A percentile compares a stretch with the other conserved stretches of the same genome.
Evolutionary conservation across 371 early-diverging fungal genomes (phyloP).

Genomic region (Vittaforma corneae): DNA sequence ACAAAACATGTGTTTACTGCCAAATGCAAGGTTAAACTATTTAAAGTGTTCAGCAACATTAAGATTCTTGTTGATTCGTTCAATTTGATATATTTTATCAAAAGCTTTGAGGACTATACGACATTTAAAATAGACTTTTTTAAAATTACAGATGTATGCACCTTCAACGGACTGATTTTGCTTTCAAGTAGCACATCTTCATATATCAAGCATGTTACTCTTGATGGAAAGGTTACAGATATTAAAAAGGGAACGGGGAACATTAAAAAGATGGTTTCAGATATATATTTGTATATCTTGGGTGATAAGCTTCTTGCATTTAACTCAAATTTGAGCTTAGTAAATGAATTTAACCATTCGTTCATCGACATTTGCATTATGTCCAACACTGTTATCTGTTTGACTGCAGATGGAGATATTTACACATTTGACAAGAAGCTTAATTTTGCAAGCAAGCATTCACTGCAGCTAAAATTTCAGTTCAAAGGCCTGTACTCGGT

Average conservation of each 20-base stretch:
- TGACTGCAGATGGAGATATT: slow-evolving; percentile 22
- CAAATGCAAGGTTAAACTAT: slow-evolving; percentile 35
- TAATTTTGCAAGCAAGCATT: slow-evolving; percentile 4
- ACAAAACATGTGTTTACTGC: slow-evolving; percentile 27
- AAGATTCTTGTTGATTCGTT: slow-evolving; percentile 41
- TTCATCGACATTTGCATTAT: slow-evolving; percentile 17
- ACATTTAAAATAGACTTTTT: slow-evolving; percentile 37
- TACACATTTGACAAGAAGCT: slow-evolving; percentile 16
- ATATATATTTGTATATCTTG: slow-evolving; percentile 16
- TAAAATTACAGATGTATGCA: slow-evolving; percentile 22
- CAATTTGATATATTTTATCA: slow-evolving; percentile 42
- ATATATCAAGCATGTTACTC: slow-evolving; percentile 19
- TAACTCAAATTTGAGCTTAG: slow-evolving; percentile 5
- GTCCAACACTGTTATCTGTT: neutral
- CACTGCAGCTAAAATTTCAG: slow-evolving; percentile 17
- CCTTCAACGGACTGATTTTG: slow-evolving; percentile 13
- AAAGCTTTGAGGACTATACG: slow-evolving; percentile 20
- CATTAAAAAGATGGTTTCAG: slow-evolving; percentile 19
- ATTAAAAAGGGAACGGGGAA: slow-evolving; percentile 24
- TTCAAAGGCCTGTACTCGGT: slow-evolving; percentile 20
- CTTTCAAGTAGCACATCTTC: slow-evolving; percentile 17
- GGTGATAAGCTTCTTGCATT: slow-evolving; percentile 11
- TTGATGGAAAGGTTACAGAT: slow-evolving; percentile 13
- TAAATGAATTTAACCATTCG: slow-evolving; percentile 4
- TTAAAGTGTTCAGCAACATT: slow-evolving; percentile 15